A percentile compares a stretch with the other conserved stretches of the same genome.
phyloP scores from a whole-genome alignment of 352 stramenopile genomes.

The Phytophthora litchii region DNA sequence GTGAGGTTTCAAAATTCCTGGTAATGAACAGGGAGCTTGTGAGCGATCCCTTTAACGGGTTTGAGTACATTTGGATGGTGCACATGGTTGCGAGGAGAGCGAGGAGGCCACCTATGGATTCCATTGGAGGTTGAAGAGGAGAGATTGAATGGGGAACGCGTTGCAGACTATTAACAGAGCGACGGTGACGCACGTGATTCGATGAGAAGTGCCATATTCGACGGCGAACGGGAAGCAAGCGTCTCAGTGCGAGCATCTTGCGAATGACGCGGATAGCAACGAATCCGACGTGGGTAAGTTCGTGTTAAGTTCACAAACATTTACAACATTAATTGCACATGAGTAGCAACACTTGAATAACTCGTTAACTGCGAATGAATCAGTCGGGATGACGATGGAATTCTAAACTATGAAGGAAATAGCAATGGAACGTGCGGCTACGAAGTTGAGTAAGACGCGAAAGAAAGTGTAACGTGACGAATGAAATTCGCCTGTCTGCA shows the following conservation, averaged over 20 bases:
- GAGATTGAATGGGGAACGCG: neutral
- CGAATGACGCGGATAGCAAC: neutral
- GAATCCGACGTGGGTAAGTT: constrained; percentile 3
- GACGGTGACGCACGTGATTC: constrained; percentile 5
- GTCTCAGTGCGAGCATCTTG: constrained; percentile 10
- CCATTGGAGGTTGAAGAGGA: neutral
- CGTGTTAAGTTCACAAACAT: constrained; percentile 8
- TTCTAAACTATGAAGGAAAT: too few species aligned
- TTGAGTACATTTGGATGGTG: constrained; percentile 13
- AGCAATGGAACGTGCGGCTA: too few species aligned
- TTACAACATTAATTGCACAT: neutral
- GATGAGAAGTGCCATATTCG: neutral
- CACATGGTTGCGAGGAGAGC: constrained; percentile 17
- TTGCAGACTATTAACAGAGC: neutral
- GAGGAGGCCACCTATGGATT: constrained; percentile 10
- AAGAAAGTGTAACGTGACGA: constrained; percentile 3
- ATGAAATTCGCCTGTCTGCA: constrained; percentile 1
- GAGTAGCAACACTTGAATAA: too few species aligned
- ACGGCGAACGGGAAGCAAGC: constrained; percentile 1
- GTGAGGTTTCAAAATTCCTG: constrained; percentile 21
- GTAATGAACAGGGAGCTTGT: constrained; percentile 15
- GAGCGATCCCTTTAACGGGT: constrained; percentile 3
- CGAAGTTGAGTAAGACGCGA: neutral
- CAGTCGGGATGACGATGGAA: too few species aligned
- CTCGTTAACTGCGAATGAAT: too few species aligned